Evolutionary conservation across 2,329 filamentous ascomycete species (phyloP), one percentile per base, ranked within the genome.

Genomic region (Arthroderma sp.): DNA sequence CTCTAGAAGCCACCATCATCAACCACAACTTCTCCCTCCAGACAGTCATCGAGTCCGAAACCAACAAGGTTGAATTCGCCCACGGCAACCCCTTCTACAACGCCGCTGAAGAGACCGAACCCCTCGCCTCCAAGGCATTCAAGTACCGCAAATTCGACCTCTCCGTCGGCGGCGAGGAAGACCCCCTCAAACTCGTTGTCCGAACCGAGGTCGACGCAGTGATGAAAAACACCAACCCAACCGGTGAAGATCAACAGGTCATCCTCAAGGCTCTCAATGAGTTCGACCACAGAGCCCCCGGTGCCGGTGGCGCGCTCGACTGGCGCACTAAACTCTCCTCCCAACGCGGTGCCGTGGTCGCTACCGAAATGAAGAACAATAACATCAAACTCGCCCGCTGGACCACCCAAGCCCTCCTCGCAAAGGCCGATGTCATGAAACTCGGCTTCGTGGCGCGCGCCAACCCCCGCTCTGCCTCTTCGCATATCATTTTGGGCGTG

Each of bases 311-410:
- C 53, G 91, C 91, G 45, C 76, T 98, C 43, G 91, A 98, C 75
- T 98, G 91, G 91, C 78, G 91, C 64, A 83, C 81, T 55, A 98
- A 98, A 77, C 78, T 98, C 49, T 83, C 85, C 52, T 86, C 82
- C 57, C 88, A 95, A 72, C 83, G 91, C 59, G 91, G 91, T 79
- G 91, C 91, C 46, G 89, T 98, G 37, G 84, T 98, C 28, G 91
- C 91, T 15, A 98, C 91, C 8, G 91, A 98, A 73, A 98, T 98
- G 91, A 98, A 98, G 85, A 98, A 98, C 79, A 98, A 98, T 78
- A 87, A 81, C 62, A 94, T 86, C 83, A 98, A 98, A 75, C 81
- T 98, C 51, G 91, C 91, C 47, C 77, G 91, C 64, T 98, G 91
- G 91, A 94, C 91, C 30, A 86, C 89, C 37, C 91, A 98, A 74